Percentiles rank a stretch among this genome's conserved stretches.
Evolutionary conservation across 371 early-diverging fungal genomes (phyloP).

Genomic region (Entomophthora muscae): DNA sequence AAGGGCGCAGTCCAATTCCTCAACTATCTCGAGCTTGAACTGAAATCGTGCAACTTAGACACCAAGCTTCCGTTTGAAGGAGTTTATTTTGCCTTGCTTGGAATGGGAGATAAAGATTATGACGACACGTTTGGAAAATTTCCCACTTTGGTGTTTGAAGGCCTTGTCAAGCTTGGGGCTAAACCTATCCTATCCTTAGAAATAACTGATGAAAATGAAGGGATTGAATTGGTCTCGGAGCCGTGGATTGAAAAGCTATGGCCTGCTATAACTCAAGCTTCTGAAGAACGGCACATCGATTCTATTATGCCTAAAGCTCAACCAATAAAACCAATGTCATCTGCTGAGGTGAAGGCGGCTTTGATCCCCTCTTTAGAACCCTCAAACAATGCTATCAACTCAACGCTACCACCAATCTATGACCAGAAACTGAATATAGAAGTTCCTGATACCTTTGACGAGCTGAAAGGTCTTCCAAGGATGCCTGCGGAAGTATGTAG

Average conservation of each 20-base stretch:
- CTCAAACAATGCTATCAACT: too few relatives aligned
- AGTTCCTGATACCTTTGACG: background rate
- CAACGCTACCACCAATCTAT: conserved; percentile 1
- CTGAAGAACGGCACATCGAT: too few relatives aligned
- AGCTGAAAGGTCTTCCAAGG: background rate
- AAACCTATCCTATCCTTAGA: background rate
- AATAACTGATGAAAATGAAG: conserved; percentile 5
- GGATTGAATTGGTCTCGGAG: conserved; percentile 2
- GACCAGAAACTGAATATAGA: background rate
- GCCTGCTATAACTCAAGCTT: background rate
- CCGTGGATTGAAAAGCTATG: background rate
- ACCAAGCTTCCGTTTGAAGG: background rate
- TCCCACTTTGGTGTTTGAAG: background rate
- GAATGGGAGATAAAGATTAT: conserved; percentile 6
- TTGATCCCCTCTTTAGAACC: too few relatives aligned
- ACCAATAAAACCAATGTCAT: too few relatives aligned
- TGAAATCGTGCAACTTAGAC: background rate
- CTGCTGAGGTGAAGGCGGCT: too few relatives aligned
- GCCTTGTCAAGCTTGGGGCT: background rate
- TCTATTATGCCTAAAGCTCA: too few relatives aligned
- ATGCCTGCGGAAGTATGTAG: conserved; percentile 10
- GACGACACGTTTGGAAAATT: conserved; percentile 9
- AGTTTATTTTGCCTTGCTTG: background rate
- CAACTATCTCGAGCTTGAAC: background rate
- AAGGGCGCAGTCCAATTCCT: conserved; percentile 71